Evolutionary conservation across 164 flowering plant species (phyloP).

Genomic region (Warburgia ugandensis): DNA sequence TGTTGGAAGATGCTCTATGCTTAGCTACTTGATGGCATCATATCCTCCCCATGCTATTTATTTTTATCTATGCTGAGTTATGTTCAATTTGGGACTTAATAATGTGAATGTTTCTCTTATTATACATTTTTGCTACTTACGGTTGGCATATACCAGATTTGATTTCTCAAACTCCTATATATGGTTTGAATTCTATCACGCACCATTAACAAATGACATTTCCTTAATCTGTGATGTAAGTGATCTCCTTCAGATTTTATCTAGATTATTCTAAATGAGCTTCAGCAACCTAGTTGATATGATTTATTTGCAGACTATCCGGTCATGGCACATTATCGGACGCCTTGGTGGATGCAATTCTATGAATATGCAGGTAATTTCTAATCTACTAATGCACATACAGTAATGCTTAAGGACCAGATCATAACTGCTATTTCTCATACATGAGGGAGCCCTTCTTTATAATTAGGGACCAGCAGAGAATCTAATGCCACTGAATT

Average conservation of each 20-base stretch:
- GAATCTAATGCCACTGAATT: no score
- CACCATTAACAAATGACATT: conserved; percentile 62
- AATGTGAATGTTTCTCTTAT: background rate
- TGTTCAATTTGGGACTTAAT: background rate
- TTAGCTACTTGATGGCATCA: no score
- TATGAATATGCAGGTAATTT: conserved; percentile 88
- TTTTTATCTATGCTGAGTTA: no score
- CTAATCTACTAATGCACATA: no score
- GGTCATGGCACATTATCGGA: conserved; percentile 90
- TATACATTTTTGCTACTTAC: background rate
- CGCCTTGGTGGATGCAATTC: conserved; percentile 97
- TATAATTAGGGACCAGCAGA: no score
- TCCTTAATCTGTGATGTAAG: conserved; percentile 82
- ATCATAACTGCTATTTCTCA: no score
- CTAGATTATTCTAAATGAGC: conserved; percentile 6
- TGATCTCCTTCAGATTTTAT: conserved; percentile 8
- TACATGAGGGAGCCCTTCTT: no score
- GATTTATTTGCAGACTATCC: conserved; percentile 51
- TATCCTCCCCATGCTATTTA: no score
- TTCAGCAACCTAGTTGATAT: background rate
- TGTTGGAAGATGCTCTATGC: no score
- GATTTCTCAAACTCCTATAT: conserved; percentile 81
- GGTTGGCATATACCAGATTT: conserved; percentile 42
- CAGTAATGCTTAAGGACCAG: no score
- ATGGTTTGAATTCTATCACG: conserved; percentile 89